Percentiles rank a stretch among this genome's conserved stretches.
Evolutionary conservation across 1,284 basidiomycete species (phyloP).

Genomic region (Puccinia polysora): DNA sequence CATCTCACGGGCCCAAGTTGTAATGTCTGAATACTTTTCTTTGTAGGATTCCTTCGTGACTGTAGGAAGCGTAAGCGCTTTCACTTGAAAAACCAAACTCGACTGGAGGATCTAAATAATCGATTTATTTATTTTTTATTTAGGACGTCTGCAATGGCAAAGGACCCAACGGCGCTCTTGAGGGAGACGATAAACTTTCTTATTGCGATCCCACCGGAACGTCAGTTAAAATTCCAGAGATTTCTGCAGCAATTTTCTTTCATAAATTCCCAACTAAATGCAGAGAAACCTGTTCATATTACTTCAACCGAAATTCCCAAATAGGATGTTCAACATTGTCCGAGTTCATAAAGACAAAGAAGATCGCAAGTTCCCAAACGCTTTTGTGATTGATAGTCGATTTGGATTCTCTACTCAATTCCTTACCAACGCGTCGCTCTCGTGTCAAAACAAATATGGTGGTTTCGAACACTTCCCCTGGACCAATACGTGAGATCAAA

Average conservation of each 20-base stretch:
- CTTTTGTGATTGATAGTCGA: slow-evolving; percentile 21
- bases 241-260: neutral
- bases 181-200: slow-evolving; percentile 18
- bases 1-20: no score
- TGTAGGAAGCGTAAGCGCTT: slow-evolving; percentile 6
- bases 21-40: neutral
- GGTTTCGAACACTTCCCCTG: slow-evolving; percentile 30
- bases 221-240: slow-evolving; percentile 5
- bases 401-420: slow-evolving; percentile 39
- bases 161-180: slow-evolving; percentile 30
- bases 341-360: slow-evolving; percentile 25
- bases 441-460: slow-evolving; percentile 38
- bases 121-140: neutral
- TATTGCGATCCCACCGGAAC: slow-evolving; percentile 37
- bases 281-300: neutral
- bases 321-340: slow-evolving; percentile 39
- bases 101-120: no score
- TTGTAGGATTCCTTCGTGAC: slow-evolving; percentile 33
- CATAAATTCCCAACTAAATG: neutral
- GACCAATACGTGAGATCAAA: slow-evolving; percentile 30
- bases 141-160: slow-evolving; percentile 36
- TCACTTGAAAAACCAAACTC: no score
- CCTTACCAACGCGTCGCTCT: slow-evolving; percentile 29
- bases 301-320: neutral
- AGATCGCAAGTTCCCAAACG: slow-evolving; percentile 15